Evolutionary conservation across 352 stramenopile genomes (phyloP).

Genomic region (Phytophthora rubi): DNA sequence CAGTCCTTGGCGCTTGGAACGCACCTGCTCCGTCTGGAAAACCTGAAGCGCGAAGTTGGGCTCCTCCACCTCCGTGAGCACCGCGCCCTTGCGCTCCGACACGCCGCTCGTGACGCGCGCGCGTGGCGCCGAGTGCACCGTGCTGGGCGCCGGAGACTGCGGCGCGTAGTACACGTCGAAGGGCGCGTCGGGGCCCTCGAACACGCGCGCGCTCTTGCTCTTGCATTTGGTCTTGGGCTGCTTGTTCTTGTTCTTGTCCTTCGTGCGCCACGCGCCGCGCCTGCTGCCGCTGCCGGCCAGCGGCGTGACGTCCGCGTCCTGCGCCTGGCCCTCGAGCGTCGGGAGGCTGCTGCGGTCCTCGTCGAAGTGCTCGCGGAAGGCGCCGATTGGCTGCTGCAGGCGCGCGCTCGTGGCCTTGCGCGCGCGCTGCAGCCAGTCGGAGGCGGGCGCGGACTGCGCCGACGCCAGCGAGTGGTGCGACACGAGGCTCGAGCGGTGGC

Average conservation of each 20-base stretch:
- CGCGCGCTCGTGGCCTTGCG: constrained; percentile 17
- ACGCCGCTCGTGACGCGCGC: constrained; percentile 31
- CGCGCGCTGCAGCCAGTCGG: constrained; percentile 29
- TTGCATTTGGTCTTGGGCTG: constrained; percentile 7
- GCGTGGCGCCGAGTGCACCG: constrained; percentile 19
- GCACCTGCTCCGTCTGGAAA: constrained; percentile 32
- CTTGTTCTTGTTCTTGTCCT: not conserved
- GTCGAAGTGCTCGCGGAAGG: constrained; percentile 30
- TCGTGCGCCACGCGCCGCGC: constrained; percentile 15
- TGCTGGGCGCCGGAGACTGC: constrained; percentile 35
- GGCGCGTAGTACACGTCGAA: constrained; percentile 46
- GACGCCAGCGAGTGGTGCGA: constrained; percentile 51
- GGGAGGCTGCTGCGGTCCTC: constrained; percentile 64
- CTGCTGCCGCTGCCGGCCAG: not conserved
- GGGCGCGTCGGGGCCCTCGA: constrained; percentile 7
- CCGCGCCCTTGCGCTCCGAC: constrained; percentile 48
- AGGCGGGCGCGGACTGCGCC: constrained; percentile 24
- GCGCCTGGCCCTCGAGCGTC: constrained; percentile 49
- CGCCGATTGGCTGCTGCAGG: not conserved
- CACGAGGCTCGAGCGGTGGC: constrained; percentile 45
- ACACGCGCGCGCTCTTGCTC: constrained; percentile 5
- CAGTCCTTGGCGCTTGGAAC: not conserved
- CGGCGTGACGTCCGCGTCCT: constrained; percentile 1
- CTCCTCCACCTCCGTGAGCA: constrained; percentile 70
- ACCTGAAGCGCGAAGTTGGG: constrained; percentile 48